phyloP scores from a whole-genome alignment of 306 rosid species.

The Vigna radiata region DNA sequence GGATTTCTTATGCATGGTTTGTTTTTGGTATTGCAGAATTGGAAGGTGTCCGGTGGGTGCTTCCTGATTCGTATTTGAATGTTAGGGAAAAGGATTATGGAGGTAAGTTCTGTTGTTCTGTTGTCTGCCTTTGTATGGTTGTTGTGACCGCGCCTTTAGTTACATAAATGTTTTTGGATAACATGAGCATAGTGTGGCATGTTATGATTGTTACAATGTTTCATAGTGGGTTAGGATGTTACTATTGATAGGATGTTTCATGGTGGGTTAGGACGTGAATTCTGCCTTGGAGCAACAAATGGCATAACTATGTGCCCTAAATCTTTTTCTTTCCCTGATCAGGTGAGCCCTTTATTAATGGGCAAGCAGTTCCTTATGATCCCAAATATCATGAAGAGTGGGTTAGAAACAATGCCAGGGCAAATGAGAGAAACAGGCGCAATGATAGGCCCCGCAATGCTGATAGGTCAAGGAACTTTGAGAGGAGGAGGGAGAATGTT shows the following conservation, averaged over 20 bases:
- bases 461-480: conserved; percentile 89
- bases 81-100: conserved; percentile 93
- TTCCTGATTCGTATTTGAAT: conserved; percentile 97
- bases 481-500: conserved; percentile 82
- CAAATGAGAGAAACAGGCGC: conserved; percentile 94
- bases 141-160: too few relatives aligned
- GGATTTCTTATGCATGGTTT: not conserved
- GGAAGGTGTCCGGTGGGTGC: conserved; percentile 91
- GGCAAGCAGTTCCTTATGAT: conserved; percentile 93
- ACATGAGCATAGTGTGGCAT: not conserved
- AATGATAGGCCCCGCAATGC: conserved; percentile 85
- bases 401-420: conserved; percentile 89
- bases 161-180: not conserved
- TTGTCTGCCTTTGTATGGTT: conserved; percentile 10
- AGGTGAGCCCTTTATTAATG: conserved; percentile 97
- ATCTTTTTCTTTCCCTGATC: conserved; percentile 38
- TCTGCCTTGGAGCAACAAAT: conserved; percentile 1
- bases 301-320: not conserved
- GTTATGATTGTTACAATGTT: not conserved
- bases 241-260: not conserved
- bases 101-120: conserved; percentile 56
- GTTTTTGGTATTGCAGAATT: conserved; percentile 59
- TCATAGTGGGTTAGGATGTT: not conserved
- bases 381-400: conserved; percentile 93
- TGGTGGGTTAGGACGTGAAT: too few relatives aligned